phyloP scores from a whole-genome alignment of 345 rosid genomes.

The Draba incana region DNA sequence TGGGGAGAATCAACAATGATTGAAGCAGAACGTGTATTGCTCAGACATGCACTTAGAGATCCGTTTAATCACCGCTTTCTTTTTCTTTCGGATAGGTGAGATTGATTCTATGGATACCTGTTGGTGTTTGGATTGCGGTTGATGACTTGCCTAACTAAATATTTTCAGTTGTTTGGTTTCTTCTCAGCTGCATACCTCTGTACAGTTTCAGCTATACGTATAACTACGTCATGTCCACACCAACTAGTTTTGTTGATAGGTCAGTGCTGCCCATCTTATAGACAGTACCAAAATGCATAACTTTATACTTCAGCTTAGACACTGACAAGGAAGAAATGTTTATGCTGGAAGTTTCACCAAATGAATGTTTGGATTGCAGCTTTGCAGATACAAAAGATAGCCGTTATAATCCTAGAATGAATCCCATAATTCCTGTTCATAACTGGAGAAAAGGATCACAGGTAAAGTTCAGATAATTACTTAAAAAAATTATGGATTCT shows the following conservation, averaged over 20 bases:
- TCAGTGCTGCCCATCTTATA: constrained; percentile 44
- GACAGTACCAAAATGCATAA: neutral
- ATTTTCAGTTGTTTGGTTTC: constrained; percentile 46
- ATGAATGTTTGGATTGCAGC: constrained; percentile 48
- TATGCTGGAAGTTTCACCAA: constrained; percentile 17
- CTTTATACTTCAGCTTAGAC: constrained; percentile 3
- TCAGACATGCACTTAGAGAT: constrained; percentile 84
- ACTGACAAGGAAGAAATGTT: constrained; percentile 2
- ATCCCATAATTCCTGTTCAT: constrained; percentile 68
- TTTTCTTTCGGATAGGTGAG: constrained; percentile 95
- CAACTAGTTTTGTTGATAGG: constrained; percentile 97
- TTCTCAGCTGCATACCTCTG: constrained; percentile 95
- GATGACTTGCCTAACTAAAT: constrained; percentile 42
- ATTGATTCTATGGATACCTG: constrained; percentile 16
- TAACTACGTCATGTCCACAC: constrained; percentile 85
- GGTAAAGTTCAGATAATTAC: constrained; percentile 47
- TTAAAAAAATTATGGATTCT: neutral
- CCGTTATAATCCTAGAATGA: constrained; percentile 95
- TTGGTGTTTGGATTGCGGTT: constrained; percentile 12
- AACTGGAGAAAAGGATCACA: constrained; percentile 99
- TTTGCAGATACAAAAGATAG: constrained; percentile 96
- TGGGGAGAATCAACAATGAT: constrained; percentile 98
- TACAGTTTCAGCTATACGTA: constrained; percentile 91
- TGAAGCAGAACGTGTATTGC: constrained; percentile 91
- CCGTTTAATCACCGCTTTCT: constrained; percentile 77